Evolutionary conservation across 441 rosid species (phyloP).

Genomic region (Rhodomyrtus psidioides): DNA sequence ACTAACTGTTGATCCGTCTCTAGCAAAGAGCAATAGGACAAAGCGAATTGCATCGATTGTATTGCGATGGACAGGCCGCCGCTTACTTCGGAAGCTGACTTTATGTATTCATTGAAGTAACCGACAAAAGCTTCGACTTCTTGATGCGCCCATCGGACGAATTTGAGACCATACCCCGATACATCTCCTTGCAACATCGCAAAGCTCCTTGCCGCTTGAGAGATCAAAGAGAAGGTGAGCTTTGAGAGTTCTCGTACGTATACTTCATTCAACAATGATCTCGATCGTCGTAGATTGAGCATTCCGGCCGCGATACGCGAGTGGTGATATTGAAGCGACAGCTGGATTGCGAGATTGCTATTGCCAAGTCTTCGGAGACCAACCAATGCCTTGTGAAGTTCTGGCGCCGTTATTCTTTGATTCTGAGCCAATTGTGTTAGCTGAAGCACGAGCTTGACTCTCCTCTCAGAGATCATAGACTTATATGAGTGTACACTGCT

Average conservation of each 20-base stretch:
- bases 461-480: constrained; percentile 31
- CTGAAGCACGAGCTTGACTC: constrained; percentile 25
- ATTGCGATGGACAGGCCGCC: constrained; percentile 34
- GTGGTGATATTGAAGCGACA: constrained; percentile 47
- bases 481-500: constrained; percentile 19
- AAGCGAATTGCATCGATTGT: constrained; percentile 37
- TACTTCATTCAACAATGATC: constrained; percentile 16
- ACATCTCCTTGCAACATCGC: constrained; percentile 39
- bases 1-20: constrained; percentile 27
- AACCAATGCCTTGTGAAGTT: constrained; percentile 42
- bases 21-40: constrained; percentile 45
- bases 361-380: constrained; percentile 45
- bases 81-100: constrained; percentile 32
- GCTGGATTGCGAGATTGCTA: constrained; percentile 31
- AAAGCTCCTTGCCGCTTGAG: constrained; percentile 57
- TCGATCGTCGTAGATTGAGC: constrained; percentile 23
- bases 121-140: constrained; percentile 33
- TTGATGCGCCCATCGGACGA: constrained; percentile 41
- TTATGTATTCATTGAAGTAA: constrained; percentile 30
- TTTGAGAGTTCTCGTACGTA: constrained; percentile 42
- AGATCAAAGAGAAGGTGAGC: constrained; percentile 48
- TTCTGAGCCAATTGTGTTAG: constrained; percentile 36
- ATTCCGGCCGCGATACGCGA: constrained; percentile 31
- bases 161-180: constrained; percentile 31
- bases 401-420: constrained; percentile 43